Conservation (phyloP, 768 basidiomycete species). For the Mrakia hoshinonis region DNA sequence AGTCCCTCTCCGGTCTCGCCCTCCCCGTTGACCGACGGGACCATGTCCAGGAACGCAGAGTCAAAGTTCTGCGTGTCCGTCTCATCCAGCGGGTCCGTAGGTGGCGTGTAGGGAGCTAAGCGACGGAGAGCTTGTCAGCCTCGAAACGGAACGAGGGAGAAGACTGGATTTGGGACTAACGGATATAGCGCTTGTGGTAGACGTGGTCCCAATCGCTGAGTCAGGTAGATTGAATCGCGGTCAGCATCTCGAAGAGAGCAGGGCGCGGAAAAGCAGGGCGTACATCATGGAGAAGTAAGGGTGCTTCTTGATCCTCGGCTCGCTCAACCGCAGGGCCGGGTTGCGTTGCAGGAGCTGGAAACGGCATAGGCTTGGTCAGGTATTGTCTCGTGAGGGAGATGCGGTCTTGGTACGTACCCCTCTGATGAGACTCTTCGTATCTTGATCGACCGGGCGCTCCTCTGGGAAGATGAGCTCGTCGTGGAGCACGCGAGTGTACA, state of each 20-base stretch:
- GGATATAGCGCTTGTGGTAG: slow-evolving; percentile 49
- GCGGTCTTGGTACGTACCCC: slow-evolving; percentile 53
- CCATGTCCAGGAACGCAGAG: slow-evolving; percentile 92
- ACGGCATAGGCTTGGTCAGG: slow-evolving; percentile 13
- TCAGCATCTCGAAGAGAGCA: slow-evolving; percentile 28
- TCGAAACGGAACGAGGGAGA: not conserved
- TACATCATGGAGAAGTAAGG: slow-evolving; percentile 93
- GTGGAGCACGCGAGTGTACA: slow-evolving; percentile 87
- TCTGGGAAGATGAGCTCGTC: slow-evolving; percentile 84
- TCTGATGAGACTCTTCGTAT: slow-evolving; percentile 89
- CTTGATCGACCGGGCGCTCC: slow-evolving; percentile 82
- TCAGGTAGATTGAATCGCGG: slow-evolving; percentile 29
- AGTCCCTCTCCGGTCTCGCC: slow-evolving; percentile 16
- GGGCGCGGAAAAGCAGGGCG: slow-evolving; percentile 38
- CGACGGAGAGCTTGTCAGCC: no score
- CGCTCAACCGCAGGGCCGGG: slow-evolving; percentile 79
- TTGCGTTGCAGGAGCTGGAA: slow-evolving; percentile 80
- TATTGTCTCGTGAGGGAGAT: not conserved
- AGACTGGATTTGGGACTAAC: not conserved
- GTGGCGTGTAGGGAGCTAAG: slow-evolving; percentile 26
- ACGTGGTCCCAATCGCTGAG: slow-evolving; percentile 88
- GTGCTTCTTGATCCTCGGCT: slow-evolving; percentile 86
- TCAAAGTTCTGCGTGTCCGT: slow-evolving; percentile 97
- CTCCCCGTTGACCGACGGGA: slow-evolving; percentile 64
- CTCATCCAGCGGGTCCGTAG: slow-evolving; percentile 53